Percentiles rank a stretch among this genome's conserved stretches.
These are phyloP conservation scores for Globisporangium cederbergense DNA, from an alignment of 352 stramenopile species.

Conservation along the genomic window DNA sequence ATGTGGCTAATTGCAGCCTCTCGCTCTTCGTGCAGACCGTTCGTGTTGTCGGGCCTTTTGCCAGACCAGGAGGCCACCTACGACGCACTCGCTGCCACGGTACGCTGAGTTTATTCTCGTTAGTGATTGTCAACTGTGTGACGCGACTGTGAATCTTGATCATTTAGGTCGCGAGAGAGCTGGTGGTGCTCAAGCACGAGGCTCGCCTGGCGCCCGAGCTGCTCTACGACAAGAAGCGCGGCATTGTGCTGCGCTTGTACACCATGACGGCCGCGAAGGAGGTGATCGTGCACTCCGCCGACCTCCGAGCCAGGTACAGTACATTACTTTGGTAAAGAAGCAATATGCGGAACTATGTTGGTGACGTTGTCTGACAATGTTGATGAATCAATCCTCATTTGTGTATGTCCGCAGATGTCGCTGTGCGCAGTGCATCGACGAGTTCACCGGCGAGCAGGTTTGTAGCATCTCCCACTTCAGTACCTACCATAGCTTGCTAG, in stretches of 20 bases:
- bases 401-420: conserved; percentile 44
- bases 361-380: background rate
- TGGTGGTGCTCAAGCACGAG: conserved; percentile 76
- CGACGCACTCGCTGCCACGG: conserved; percentile 59
- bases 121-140: background rate
- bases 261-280: conserved; percentile 71
- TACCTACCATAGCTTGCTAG: too few species aligned
- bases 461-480: too few species aligned
- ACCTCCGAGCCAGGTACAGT: conserved; percentile 60
- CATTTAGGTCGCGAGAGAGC: conserved; percentile 64
- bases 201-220: conserved; percentile 68
- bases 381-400: background rate
- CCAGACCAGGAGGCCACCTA: conserved; percentile 66
- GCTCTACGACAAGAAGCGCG: conserved; percentile 73
- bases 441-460: conserved; percentile 83
- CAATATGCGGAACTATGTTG: background rate
- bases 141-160: background rate
- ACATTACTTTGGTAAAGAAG: too few species aligned
- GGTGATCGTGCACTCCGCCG: conserved; percentile 61
- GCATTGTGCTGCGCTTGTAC: conserved; percentile 79
- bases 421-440: conserved; percentile 83
- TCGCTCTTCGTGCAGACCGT: conserved; percentile 42
- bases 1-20: background rate
- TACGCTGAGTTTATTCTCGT: conserved; percentile 13
- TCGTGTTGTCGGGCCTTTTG: conserved; percentile 71